Evolutionary conservation across 2,329 filamentous ascomycete species (phyloP), one percentile per base, ranked within the genome.

Genomic region (Fusarium devonianum): DNA sequence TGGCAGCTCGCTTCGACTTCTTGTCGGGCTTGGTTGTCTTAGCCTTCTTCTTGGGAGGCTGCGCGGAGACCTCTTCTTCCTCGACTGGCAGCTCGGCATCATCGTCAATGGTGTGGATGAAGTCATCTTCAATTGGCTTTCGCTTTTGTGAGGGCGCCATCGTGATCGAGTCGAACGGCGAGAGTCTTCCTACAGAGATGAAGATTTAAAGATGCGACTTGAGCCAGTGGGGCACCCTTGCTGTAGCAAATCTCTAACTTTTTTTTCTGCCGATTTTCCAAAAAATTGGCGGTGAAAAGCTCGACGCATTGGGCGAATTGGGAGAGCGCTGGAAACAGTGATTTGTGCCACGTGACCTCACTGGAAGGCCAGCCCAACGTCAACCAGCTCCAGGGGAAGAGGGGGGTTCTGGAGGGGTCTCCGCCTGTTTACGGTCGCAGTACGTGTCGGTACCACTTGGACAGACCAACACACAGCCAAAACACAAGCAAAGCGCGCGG

Each of bases 51-150:
- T 79, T 81, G 43, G 82, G 81, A 53, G 77, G 80, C 49, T 78
- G 74, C 39, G 73, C 65, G 64, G 74, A 51, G 38, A 67, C 48
- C 64, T 73, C 69, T 71, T 84, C 75, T 73, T 85, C 76, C 65
- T 83, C 71, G 71, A 80, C 45, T 44, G 75, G 69, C 10, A 76
- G 69, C 12, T 79, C 78, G 28, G 84, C 82, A 53, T 80, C 79
- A 63, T 85, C 83, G 40, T 81, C 83, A 44, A 85, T 76, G 11
- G 82, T 85, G 56, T 78, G 77, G 53, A 85, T 74, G 50, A 85
- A 85, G 48, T 85, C 82, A 62, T 84, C 81, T 46, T 78, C 74
- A 35, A 72, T 67, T 10, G 73, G 69, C 59, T 80, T 80, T 57
- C 79, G 75, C 56, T 82, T 82, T 17, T 74, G 71, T 32, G 71